Conservation (phyloP, 2,329 filamentous ascomycete genomes). For the Leptographium wingfieldii region DNA sequence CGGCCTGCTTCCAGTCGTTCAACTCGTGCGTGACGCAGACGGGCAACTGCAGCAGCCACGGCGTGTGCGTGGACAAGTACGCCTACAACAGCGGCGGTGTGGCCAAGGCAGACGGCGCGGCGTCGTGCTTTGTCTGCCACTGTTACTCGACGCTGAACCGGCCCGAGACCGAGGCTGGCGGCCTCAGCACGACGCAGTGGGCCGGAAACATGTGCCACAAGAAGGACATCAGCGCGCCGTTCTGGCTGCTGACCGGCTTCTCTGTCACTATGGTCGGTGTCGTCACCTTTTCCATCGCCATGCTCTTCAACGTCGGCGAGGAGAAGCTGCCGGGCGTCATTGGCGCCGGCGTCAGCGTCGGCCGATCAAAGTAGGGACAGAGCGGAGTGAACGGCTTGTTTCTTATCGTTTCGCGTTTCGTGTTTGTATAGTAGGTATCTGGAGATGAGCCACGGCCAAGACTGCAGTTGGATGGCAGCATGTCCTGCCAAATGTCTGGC, state of each 20-base stretch:
- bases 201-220: slow-evolving; percentile 82
- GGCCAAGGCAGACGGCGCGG: slow-evolving; percentile 12
- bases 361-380: slow-evolving; percentile 45
- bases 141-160: slow-evolving; percentile 47
- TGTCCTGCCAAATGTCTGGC: not conserved
- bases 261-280: slow-evolving; percentile 56
- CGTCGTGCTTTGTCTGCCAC: slow-evolving; percentile 62
- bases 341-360: slow-evolving; percentile 87
- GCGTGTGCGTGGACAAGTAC: slow-evolving; percentile 59
- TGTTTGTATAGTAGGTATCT: not conserved
- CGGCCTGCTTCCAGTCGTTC: slow-evolving; percentile 61
- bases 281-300: slow-evolving; percentile 57
- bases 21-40: slow-evolving; percentile 59
- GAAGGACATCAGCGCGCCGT: slow-evolving; percentile 75
- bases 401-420: not conserved
- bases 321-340: slow-evolving; percentile 88
- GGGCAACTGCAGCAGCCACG: slow-evolving; percentile 71
- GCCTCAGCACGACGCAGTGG: slow-evolving; percentile 52
- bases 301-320: slow-evolving; percentile 74
- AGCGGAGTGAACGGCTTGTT: not conserved
- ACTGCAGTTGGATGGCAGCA: not conserved
- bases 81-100: slow-evolving; percentile 25
- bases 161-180: slow-evolving; percentile 21
- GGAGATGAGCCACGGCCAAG: not conserved
- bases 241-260: slow-evolving; percentile 75